phyloP scores from a whole-genome alignment of 495 filamentous ascomycete species.

The Penicillium pancosmium region DNA sequence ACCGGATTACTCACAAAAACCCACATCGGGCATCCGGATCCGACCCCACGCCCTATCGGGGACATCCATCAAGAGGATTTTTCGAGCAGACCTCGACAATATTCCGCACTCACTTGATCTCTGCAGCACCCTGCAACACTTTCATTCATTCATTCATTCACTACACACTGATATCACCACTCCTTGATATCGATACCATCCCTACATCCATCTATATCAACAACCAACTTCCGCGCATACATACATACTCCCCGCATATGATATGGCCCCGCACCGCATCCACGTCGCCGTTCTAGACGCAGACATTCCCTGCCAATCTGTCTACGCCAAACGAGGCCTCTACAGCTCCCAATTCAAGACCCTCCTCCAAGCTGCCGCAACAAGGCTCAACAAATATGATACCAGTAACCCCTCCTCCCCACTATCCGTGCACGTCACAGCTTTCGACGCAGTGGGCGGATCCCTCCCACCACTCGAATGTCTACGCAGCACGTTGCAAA shows the following conservation, averaged over 20 bases:
- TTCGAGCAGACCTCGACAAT: no score
- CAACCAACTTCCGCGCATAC: background rate
- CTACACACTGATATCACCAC: no score
- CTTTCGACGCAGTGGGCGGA: slow-evolving; percentile 43
- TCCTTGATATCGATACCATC: no score
- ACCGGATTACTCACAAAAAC: slow-evolving; percentile 23
- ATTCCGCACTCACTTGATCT: no score
- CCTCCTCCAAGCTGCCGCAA: slow-evolving; percentile 37
- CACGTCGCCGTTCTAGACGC: slow-evolving; percentile 48
- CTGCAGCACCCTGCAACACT: no score
- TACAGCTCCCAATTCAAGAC: slow-evolving; percentile 43
- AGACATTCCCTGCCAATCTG: slow-evolving; percentile 40
- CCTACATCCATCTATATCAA: background rate
- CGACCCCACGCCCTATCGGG: slow-evolving; percentile 16
- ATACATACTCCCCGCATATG: background rate
- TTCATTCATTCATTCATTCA: no score
- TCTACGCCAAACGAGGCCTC: slow-evolving; percentile 39
- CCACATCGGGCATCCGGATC: slow-evolving; percentile 27
- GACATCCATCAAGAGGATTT: background rate
- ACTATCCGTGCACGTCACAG: slow-evolving; percentile 35
- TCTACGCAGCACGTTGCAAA: slow-evolving; percentile 22
- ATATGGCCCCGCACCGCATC: slow-evolving; percentile 22
- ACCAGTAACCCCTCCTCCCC: slow-evolving; percentile 11
- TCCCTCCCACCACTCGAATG: slow-evolving; percentile 31
- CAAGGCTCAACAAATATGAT: slow-evolving; percentile 27